Base-by-base conservation (phyloP, 805 yeast genomes). In the Ogataea henricii region DNA sequence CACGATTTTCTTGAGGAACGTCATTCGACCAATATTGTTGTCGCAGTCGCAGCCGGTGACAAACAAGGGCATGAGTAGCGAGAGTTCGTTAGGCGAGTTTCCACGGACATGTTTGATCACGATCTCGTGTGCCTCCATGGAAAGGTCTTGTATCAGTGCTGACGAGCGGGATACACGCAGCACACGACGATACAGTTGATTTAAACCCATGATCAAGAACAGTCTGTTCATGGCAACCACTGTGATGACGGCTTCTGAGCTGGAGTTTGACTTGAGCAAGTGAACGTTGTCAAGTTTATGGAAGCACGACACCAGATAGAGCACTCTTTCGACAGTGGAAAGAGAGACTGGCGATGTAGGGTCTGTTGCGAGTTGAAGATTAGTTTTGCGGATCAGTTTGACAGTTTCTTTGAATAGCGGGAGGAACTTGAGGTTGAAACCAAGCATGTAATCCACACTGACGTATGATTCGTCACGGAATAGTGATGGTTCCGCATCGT, bases 371-470 rank as follows among this genome's bases (percentile, higher is more conserved):
- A 57, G 41, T 2, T 48, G 34, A 5, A 65, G 30, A 21, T 65
- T 59, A 22, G 63, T 48, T 40, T 63, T 54, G 40, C 72, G 65
- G 20, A 77, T 70, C 36, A 79, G 52, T 35, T 61, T 56, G 13
- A 74, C 64, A 8, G 83, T 72, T 36, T 79, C 74, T 17, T 84
- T 73, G 51, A 80, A 79, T 26, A 76, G 71, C 0, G 87, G 84
- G 17, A 87, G 67, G 47, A 85, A 73, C 50, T 72, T 72, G 10
- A 82, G 70, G 53, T 87, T 90, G 60, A 87, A 79, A 1, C 94
- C 95, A 45, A 77, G 67, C 42, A 83, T 68, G 47, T 76, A 78
- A 59, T 85, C 89, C 43, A 85, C 79, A 54, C 78, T 81, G 25
- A 65, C 64, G 30, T 58, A 59, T 0, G 66, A 58, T 41, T 66